Conservation (phyloP, 2,329 filamentous ascomycete genomes). For the Alternaria arborescens region DNA sequence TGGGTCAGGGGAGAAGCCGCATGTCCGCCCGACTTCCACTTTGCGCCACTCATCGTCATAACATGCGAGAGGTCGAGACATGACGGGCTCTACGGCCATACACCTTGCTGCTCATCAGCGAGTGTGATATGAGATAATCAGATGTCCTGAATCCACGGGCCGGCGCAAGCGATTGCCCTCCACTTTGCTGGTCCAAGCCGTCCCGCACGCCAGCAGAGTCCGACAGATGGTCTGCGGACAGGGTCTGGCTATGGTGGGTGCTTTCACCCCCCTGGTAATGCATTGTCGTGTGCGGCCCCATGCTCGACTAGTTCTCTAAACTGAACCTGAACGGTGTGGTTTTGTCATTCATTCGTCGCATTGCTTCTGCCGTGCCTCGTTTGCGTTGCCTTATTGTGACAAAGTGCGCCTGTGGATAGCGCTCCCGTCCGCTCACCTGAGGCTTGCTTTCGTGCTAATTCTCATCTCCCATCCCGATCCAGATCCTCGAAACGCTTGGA, state of each 20-base stretch:
- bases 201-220: constrained; percentile 50
- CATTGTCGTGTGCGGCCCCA: constrained; percentile 47
- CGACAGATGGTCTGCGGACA: constrained; percentile 44
- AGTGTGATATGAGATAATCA: constrained; percentile 19
- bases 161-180: constrained; percentile 49
- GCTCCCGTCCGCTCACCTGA: constrained; percentile 48
- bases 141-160: constrained; percentile 34
- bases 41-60: constrained; percentile 14
- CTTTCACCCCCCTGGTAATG: constrained; percentile 41
- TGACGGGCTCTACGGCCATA: constrained; percentile 10
- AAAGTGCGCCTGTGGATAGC: constrained; percentile 49
- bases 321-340: constrained; percentile 48
- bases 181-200: constrained; percentile 51
- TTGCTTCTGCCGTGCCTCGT: constrained; percentile 53
- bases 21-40: constrained; percentile 25
- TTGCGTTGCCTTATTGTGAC: constrained; percentile 49
- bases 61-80: constrained; percentile 7
- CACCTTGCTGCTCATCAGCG: constrained; percentile 23
- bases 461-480: constrained; percentile 51
- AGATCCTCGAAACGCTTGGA: constrained; percentile 53
- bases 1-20: constrained; percentile 50
- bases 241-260: constrained; percentile 46
- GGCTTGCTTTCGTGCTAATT: constrained; percentile 45
- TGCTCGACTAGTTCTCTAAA: constrained; percentile 41
- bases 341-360: constrained; percentile 48